These are phyloP conservation scores for Beauveria varroae DNA, from an alignment of 2,329 filamentous ascomycete genomes.

Conservation along the genomic window DNA sequence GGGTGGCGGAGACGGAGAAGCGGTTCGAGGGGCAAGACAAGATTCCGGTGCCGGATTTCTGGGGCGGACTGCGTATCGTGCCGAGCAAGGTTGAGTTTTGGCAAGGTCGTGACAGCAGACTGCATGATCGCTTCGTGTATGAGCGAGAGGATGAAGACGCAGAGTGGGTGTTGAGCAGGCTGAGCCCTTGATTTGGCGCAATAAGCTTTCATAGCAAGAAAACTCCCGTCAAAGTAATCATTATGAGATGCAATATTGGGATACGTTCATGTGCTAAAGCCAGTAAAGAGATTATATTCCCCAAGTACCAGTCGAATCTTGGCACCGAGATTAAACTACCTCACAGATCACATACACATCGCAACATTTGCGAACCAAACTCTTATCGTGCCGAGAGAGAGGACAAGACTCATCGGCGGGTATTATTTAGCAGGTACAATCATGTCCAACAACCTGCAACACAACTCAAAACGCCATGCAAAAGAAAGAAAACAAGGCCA, in stretches of 20 bases:
- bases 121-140: constrained; percentile 94
- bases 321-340: background rate
- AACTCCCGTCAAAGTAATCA: too few relatives aligned
- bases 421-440: constrained; percentile 2
- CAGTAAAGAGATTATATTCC: background rate
- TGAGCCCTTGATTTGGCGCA: constrained; percentile 53
- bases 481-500: background rate
- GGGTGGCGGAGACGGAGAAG: constrained; percentile 70
- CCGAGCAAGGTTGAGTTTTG: constrained; percentile 92
- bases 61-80: constrained; percentile 82
- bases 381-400: constrained; percentile 3
- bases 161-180: constrained; percentile 60
- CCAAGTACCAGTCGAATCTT: too few relatives aligned
- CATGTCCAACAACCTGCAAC: background rate
- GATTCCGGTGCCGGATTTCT: constrained; percentile 88
- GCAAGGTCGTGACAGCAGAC: constrained; percentile 79
- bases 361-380: background rate
- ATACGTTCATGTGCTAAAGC: background rate
- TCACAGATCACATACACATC: background rate
- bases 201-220: background rate
- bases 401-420: background rate
- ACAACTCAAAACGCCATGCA: background rate
- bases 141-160: constrained; percentile 46
- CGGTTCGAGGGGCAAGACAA: constrained; percentile 67
- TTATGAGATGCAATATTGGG: background rate